phyloP scores from a whole-genome alignment of 1,139 yeast genomes.

The Pichia sp. region DNA sequence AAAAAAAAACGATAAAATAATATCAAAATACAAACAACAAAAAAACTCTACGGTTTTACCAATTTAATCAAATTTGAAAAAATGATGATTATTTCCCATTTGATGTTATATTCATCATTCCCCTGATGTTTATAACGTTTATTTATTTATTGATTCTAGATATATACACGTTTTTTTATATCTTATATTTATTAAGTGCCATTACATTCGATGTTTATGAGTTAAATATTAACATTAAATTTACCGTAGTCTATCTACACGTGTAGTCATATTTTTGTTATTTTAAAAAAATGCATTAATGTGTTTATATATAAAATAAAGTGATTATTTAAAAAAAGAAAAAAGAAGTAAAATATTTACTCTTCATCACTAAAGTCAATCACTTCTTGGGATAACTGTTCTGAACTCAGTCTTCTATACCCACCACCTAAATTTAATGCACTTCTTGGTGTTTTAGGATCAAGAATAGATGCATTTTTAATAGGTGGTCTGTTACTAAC shows the following conservation, averaged over 20 bases:
- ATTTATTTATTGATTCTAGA: constrained; percentile 13
- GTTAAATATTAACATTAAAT: too few species aligned
- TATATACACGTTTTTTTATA: constrained; percentile 9
- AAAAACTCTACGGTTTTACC: too few species aligned
- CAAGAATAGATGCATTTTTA: not conserved
- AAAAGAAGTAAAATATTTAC: not conserved
- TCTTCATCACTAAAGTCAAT: constrained; percentile 22
- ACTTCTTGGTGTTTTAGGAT: not conserved
- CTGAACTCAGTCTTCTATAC: constrained; percentile 15
- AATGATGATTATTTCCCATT: too few species aligned
- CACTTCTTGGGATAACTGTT: constrained; percentile 21
- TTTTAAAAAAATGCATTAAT: too few species aligned
- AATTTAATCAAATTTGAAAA: too few species aligned
- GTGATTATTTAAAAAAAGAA: not conserved
- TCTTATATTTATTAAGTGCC: constrained; percentile 13
- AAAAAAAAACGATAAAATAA: not conserved
- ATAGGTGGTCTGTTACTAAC: not conserved
- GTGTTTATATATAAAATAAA: too few species aligned
- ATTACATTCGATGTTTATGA: constrained; percentile 14
- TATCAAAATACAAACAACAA: too few species aligned
- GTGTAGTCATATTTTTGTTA: too few species aligned
- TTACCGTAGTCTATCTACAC: too few species aligned
- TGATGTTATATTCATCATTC: not conserved
- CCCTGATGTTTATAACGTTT: not conserved
- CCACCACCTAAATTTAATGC: constrained; percentile 1